phyloP scores from a whole-genome alignment of 257 asterid species.

The Fraxinus cuspidata region DNA sequence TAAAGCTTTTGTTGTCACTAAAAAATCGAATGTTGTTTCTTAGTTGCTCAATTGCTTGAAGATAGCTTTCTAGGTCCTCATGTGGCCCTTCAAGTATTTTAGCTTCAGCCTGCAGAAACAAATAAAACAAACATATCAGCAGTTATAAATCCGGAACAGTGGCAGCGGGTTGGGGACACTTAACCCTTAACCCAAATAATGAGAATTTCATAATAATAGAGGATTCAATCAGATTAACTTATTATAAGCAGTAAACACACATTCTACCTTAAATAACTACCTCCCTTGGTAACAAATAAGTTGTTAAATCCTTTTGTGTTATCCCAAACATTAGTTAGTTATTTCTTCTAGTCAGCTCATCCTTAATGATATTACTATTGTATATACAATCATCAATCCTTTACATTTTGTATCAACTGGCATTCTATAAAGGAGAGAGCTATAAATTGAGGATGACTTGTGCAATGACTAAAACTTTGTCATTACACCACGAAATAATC shows the following conservation, averaged over 20 bases:
- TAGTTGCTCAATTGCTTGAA: conserved; percentile 90
- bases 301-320: not conserved
- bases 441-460: not conserved
- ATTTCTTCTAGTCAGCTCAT: not conserved
- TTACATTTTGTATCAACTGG: not conserved
- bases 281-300: not conserved
- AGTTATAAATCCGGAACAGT: conserved; percentile 17
- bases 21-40: conserved; percentile 79
- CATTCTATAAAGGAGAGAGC: not conserved
- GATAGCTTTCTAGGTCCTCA: conserved; percentile 95
- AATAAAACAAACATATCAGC: conserved; percentile 14
- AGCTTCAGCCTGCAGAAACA: conserved; percentile 75
- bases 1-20: conserved; percentile 88
- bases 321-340: not conserved
- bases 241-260: not conserved
- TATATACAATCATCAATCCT: not conserved
- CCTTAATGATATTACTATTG: not conserved
- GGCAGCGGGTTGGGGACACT: not conserved
- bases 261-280: not conserved
- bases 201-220: not conserved
- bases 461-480: not conserved
- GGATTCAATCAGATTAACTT: not conserved
- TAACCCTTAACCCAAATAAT: not conserved
- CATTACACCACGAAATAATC: not conserved
- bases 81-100: conserved; percentile 97